Evolutionary conservation across 306 rosid genomes (phyloP).

Genomic region (Prunus davidiana): DNA sequence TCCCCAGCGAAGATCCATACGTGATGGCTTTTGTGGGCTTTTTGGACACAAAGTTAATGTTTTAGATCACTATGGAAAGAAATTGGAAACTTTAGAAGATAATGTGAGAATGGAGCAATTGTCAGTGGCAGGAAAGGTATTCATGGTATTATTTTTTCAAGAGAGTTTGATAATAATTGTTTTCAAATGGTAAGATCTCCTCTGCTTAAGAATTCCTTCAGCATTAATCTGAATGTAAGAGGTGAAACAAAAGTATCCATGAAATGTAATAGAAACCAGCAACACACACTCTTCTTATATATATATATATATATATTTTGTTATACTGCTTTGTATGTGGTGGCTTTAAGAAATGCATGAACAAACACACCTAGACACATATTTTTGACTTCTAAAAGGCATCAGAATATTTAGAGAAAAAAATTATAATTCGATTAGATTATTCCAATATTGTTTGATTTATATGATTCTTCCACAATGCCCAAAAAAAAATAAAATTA

Average conservation of each 20-base stretch:
- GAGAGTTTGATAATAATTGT: background rate
- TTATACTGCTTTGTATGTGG: background rate
- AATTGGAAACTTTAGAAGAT: constrained; percentile 60
- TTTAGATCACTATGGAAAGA: constrained; percentile 54
- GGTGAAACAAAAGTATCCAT: background rate
- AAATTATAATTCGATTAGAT: background rate
- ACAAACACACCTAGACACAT: background rate
- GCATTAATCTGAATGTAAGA: background rate
- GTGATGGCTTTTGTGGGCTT: constrained; percentile 63
- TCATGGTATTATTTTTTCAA: background rate
- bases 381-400: background rate
- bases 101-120: constrained; percentile 66
- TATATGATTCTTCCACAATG: constrained; percentile 18
- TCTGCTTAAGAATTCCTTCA: background rate
- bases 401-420: background rate
- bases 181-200: constrained; percentile 2
- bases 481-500: constrained; percentile 11
- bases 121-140: constrained; percentile 56
- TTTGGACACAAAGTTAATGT: constrained; percentile 52
- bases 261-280: constrained; percentile 5
- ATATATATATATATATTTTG: background rate
- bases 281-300: background rate
- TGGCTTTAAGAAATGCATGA: background rate
- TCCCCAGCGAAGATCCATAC: constrained; percentile 37
- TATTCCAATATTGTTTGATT: constrained; percentile 5